A percentile compares a stretch with the other conserved stretches of the same genome.
Conservation (phyloP, 2,329 filamentous ascomycete genomes). For the Trichophyton mentagrophytes region DNA sequence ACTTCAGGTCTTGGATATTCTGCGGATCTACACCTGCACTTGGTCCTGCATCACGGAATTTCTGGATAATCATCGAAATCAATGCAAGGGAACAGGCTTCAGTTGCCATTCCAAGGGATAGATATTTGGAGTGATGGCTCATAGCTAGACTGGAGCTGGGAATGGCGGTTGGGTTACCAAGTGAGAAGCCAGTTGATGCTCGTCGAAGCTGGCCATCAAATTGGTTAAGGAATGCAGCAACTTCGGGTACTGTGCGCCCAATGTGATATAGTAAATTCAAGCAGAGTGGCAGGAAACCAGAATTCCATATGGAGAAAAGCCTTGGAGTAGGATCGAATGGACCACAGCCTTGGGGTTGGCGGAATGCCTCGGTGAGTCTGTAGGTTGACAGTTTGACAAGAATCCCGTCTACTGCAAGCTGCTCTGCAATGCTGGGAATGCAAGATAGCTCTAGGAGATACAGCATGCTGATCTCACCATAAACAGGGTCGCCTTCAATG, state of each 20-base stretch:
- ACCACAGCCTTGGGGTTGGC: constrained; percentile 53
- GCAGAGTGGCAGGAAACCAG: constrained; percentile 73
- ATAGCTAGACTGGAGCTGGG: constrained; percentile 13
- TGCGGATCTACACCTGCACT: constrained; percentile 44
- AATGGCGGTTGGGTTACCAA: constrained; percentile 33
- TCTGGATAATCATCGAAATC: constrained; percentile 58
- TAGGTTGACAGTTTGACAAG: constrained; percentile 67
- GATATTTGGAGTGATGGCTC: constrained; percentile 25
- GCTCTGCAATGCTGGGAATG: constrained; percentile 69
- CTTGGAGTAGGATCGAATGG: constrained; percentile 66
- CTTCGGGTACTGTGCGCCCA: constrained; percentile 67
- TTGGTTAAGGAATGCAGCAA: constrained; percentile 76
- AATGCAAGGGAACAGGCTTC: constrained; percentile 71
- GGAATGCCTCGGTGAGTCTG: constrained; percentile 65
- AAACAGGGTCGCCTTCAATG: constrained; percentile 69
- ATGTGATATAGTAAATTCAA: constrained; percentile 78
- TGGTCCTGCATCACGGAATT: constrained; percentile 51
- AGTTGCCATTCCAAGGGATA: constrained; percentile 60
- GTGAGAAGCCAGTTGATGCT: constrained; percentile 58
- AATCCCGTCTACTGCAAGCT: constrained; percentile 76
- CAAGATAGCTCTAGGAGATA: constrained; percentile 81
- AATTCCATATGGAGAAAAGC: constrained; percentile 80
- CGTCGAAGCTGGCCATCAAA: constrained; percentile 67
- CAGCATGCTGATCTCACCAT: constrained; percentile 79
- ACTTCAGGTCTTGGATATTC: constrained; percentile 60